phyloP scores from a whole-genome alignment of 768 basidiomycete genomes.

The Inosperma sp. region DNA sequence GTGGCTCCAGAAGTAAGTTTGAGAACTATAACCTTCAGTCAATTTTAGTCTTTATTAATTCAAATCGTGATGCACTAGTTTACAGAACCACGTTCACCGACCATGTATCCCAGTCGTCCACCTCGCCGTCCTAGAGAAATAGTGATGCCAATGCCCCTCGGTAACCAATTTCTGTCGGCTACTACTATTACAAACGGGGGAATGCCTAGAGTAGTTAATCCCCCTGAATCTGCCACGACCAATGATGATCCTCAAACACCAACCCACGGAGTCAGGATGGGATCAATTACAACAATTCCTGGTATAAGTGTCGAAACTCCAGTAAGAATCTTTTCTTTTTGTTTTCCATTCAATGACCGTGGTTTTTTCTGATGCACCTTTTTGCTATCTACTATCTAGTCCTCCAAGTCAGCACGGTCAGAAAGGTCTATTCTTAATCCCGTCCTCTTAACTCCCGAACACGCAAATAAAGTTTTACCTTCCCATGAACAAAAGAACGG shows the following conservation, averaged over 20 bases:
- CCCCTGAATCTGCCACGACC: not conserved
- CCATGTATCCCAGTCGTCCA: conserved; percentile 15
- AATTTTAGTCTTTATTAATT: not conserved
- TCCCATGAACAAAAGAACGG: not conserved
- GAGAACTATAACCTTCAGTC: not conserved
- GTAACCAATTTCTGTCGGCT: conserved; percentile 14
- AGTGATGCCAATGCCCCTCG: conserved; percentile 19
- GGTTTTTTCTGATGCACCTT: not conserved
- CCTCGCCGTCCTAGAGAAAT: conserved; percentile 32
- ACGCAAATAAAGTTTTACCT: conserved; percentile 1
- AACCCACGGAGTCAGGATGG: conserved; percentile 1
- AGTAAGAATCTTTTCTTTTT: conserved; percentile 29
- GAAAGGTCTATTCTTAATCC: conserved; percentile 30
- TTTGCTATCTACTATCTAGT: too few relatives aligned
- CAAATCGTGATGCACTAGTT: not conserved
- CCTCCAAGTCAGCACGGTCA: conserved; percentile 30
- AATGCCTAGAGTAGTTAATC: not conserved
- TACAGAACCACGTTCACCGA: conserved; percentile 9
- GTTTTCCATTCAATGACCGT: not conserved
- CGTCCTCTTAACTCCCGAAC: conserved; percentile 42
- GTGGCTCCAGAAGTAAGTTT: not conserved
- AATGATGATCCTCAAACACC: not conserved
- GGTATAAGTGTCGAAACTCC: conserved; percentile 46
- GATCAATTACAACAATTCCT: conserved; percentile 32
- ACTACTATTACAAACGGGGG: too few relatives aligned